Percentiles rank a stretch among this genome's conserved stretches.
Conservation (phyloP, 1,139 yeast species). For the Debaryomyces nepalensis region DNA sequence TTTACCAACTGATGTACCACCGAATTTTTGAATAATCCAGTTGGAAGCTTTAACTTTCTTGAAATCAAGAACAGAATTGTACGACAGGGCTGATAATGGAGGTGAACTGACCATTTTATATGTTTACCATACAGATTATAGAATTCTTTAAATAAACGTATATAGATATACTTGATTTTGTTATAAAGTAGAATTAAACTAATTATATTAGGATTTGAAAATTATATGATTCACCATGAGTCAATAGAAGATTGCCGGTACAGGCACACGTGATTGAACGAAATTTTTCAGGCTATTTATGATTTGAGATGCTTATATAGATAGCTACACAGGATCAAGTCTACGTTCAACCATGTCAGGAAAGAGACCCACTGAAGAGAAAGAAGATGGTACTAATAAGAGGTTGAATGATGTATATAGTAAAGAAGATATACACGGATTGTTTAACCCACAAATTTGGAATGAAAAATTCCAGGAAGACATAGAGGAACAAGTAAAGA, state of each 20-base stretch:
- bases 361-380: slow-evolving; percentile 12
- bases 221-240: slow-evolving; percentile 11
- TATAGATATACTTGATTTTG: neutral
- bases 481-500: slow-evolving; percentile 45
- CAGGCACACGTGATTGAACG: slow-evolving; percentile 9
- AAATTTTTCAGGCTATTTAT: slow-evolving; percentile 9
- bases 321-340: neutral
- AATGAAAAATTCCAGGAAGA: slow-evolving; percentile 43
- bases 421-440: slow-evolving; percentile 46
- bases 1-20: slow-evolving; percentile 98
- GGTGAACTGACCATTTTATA: slow-evolving; percentile 19
- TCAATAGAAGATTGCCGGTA: slow-evolving; percentile 11
- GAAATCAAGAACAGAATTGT: slow-evolving; percentile 50
- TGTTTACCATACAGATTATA: neutral
- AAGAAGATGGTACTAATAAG: slow-evolving; percentile 19
- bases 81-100: slow-evolving; percentile 29
- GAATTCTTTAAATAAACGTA: neutral
- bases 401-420: slow-evolving; percentile 28
- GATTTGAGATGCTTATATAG: neutral
- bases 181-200: neutral
- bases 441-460: slow-evolving; percentile 63
- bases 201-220: neutral
- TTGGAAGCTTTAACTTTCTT: slow-evolving; percentile 34
- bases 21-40: slow-evolving; percentile 95
- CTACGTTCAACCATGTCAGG: slow-evolving; percentile 1